phyloP scores from a whole-genome alignment of 2,329 filamentous ascomycete genomes.

The Lachnellula cervina region DNA sequence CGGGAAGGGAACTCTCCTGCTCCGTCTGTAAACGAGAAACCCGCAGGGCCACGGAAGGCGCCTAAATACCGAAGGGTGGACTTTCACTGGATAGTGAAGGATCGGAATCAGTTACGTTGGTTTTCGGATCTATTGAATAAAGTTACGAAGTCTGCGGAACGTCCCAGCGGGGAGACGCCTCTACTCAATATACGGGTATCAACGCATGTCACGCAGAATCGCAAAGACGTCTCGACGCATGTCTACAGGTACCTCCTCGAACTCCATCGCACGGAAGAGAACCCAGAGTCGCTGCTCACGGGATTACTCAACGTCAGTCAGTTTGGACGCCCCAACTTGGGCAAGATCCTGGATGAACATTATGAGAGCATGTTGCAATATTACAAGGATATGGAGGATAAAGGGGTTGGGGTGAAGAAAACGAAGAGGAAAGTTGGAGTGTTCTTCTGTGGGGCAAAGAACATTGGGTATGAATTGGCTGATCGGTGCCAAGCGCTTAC shows the following conservation, averaged over 20 bases:
- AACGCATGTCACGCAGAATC: conserved; percentile 52
- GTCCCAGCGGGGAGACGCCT: conserved; percentile 32
- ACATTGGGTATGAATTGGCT: conserved; percentile 51
- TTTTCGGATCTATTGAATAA: conserved; percentile 52
- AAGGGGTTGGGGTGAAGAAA: conserved; percentile 5
- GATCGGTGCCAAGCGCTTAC: conserved; percentile 50
- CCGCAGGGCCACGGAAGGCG: background rate
- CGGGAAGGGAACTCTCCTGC: conserved; percentile 17
- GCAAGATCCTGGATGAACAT: conserved; percentile 47
- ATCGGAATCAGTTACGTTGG: conserved; percentile 52
- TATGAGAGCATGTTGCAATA: conserved; percentile 46
- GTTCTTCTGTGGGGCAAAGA: conserved; percentile 52
- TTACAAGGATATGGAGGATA: conserved; percentile 2
- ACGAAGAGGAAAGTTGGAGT: conserved; percentile 41
- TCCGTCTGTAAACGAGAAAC: background rate
- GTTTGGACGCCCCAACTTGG: conserved; percentile 52
- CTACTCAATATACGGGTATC: conserved; percentile 50
- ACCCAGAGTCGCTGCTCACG: conserved; percentile 49
- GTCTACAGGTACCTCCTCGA: conserved; percentile 54
- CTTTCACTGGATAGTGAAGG: conserved; percentile 57
- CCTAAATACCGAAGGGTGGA: conserved; percentile 45
- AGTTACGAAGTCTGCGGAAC: conserved; percentile 37
- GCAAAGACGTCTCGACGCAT: conserved; percentile 47
- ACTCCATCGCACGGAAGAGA: conserved; percentile 46
- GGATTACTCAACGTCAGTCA: conserved; percentile 49